Evolutionary conservation across 73 alveolate species (phyloP).

Genomic region (Tetrahymena malaccensis): DNA sequence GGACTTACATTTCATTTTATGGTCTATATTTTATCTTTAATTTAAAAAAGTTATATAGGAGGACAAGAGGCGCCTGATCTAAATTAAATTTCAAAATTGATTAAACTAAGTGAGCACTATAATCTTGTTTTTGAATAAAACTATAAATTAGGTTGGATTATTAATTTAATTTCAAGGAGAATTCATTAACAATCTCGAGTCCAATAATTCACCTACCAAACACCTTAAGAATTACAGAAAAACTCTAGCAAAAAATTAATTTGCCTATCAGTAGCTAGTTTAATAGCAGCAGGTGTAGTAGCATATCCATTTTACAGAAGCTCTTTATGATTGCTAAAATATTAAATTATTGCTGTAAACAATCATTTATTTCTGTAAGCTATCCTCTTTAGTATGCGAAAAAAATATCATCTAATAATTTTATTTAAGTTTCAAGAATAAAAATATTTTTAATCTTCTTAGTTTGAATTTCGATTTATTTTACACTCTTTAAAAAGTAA

Average conservation of each 20-base stretch:
- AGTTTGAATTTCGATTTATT: too few species aligned
- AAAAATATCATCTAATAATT: too few species aligned
- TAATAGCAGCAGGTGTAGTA: neutral
- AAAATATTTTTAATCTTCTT: too few species aligned
- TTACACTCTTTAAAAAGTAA: too few species aligned
- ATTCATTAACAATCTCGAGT: neutral
- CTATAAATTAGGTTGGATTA: neutral
- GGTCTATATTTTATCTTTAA: neutral
- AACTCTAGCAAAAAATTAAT: neutral
- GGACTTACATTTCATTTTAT: neutral
- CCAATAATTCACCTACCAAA: neutral
- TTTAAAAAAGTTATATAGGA: neutral
- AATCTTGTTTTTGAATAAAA: neutral
- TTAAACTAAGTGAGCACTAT: neutral
- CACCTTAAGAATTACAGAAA: neutral
- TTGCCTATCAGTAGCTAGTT: neutral
- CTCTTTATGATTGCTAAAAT: neutral
- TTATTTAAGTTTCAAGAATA: neutral
- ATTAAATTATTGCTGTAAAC: neutral
- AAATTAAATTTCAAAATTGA: neutral
- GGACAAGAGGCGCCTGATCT: neutral
- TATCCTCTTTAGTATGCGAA: neutral
- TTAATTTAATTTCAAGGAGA: neutral
- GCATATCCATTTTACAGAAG: neutral
- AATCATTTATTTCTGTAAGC: neutral